These are phyloP conservation scores for Sequoia sempervirens DNA, from an alignment of 75 land plant species.

Conservation along the genomic window DNA sequence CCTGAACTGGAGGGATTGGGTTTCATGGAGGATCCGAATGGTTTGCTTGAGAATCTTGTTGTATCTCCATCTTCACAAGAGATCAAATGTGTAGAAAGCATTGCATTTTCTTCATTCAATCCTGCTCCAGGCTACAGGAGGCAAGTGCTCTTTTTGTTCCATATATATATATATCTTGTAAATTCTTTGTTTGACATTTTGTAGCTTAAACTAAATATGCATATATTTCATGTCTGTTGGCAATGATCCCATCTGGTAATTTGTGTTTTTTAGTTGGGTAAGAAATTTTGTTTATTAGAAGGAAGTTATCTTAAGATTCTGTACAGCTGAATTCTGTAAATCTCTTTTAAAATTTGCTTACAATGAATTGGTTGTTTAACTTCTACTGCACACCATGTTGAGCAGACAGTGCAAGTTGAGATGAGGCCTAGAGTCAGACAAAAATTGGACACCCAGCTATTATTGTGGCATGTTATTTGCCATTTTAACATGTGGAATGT, in stretches of 20 bases:
- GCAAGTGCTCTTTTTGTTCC: slow-evolving; percentile 23
- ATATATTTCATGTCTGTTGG: not conserved
- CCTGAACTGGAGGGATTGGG: slow-evolving; percentile 87
- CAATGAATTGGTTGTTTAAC: not conserved
- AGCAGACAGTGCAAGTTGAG: no score
- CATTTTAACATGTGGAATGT: not conserved
- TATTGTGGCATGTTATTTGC: not conserved
- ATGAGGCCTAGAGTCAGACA: not conserved
- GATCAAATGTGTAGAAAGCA: slow-evolving; percentile 75
- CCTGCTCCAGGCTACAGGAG: slow-evolving; percentile 94
- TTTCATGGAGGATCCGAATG: slow-evolving; percentile 85
- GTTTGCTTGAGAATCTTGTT: slow-evolving; percentile 58
- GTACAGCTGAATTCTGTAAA: not conserved
- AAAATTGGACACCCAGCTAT: not conserved
- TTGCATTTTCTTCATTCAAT: slow-evolving; percentile 94
- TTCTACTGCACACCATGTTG: not conserved
- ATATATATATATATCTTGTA: not conserved
- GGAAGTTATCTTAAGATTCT: not conserved
- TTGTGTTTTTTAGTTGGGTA: not conserved
- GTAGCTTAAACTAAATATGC: not conserved
- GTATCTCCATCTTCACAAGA: slow-evolving; percentile 46
- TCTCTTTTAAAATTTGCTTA: not conserved
- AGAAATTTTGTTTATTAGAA: not conserved
- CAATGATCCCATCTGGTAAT: not conserved
- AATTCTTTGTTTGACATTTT: not conserved